These are phyloP conservation scores for Umbelopsis sp. DNA, from an alignment of 192 early-diverging fungal species.

Conservation along the genomic window DNA sequence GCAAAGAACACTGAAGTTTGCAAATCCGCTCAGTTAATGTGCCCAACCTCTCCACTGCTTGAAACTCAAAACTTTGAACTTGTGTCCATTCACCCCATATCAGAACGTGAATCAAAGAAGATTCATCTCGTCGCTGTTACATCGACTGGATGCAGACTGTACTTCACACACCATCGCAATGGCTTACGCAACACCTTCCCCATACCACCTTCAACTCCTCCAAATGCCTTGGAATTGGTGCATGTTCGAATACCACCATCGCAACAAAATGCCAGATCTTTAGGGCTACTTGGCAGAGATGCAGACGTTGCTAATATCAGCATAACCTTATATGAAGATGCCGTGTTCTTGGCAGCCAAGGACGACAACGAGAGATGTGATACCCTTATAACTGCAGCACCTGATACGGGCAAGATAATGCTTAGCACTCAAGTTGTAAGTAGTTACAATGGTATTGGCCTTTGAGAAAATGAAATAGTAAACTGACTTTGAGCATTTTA, in stretches of 20 bases:
- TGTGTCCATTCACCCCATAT: conserved; percentile 73
- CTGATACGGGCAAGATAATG: conserved; percentile 60
- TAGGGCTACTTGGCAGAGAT: conserved; percentile 3
- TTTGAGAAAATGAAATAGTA: background rate
- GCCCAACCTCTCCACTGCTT: conserved; percentile 48
- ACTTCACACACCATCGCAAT: conserved; percentile 59
- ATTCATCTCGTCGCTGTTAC: conserved; percentile 82
- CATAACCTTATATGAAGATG: conserved; percentile 64
- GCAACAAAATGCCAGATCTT: conserved; percentile 28
- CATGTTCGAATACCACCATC: conserved; percentile 73
- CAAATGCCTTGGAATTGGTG: conserved; percentile 61
- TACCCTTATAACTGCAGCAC: conserved; percentile 59
- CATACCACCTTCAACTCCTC: conserved; percentile 29
- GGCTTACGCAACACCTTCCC: conserved; percentile 27
- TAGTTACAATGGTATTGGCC: background rate
- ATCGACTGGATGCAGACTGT: conserved; percentile 73
- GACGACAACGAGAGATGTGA: conserved; percentile 72
- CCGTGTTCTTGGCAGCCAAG: conserved; percentile 67
- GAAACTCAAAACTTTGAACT: conserved; percentile 61
- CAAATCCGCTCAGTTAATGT: conserved; percentile 45
- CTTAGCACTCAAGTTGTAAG: conserved; percentile 10
- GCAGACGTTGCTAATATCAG: conserved; percentile 4
- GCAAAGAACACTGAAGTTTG: conserved; percentile 52
- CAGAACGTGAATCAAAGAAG: conserved; percentile 60
- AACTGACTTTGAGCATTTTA: background rate